Base-by-base conservation (phyloP, 2,329 filamentous ascomycete genomes). In the Fonsecaea monophora region DNA sequence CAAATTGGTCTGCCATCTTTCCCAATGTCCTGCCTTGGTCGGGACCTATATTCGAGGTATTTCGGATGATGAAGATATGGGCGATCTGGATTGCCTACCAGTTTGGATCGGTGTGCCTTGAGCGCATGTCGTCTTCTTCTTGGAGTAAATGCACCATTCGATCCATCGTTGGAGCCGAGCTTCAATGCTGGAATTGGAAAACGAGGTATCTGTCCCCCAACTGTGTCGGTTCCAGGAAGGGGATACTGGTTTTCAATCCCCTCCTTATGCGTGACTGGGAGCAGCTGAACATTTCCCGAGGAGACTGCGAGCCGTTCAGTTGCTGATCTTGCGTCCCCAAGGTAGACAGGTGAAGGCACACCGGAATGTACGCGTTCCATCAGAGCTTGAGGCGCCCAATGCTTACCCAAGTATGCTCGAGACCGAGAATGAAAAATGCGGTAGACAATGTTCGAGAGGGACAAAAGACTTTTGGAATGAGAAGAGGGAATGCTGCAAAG, bases 1-100 rank as follows among this genome's bases (percentile, higher is more conserved):
- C 81, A 83, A 25, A 81, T 78, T 30, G 78, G 75, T 64, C 80
- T 79, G 9, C 77, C 78, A 73, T 81, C 78, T 66, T 80, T 78
- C 34, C 78, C 79, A 66, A 77, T 79, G 64, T 81, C 78, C 54
- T 78, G 76, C 59, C 78, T 77, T 70, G 80, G 80, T 35, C 80
- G 77, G 63, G 76, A 74, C 54, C 80, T 74, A 69, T 82, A 82
- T 67, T 79, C 77, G 54, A 79, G 70, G 69, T 82, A 82, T 68
- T 81, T 81, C 25, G 66, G 63, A 60, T 73, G 69, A 25, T 64
- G 53, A 40, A 72, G 67, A 61, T 70, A 72, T 53, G 68, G 64
- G 38, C 69, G 55, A 13, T 62, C 64, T 25, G 58, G 57, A 34
- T 70, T 42, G 4, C 55, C 48, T 5, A 62, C 13, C 12, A 35